phyloP scores from a whole-genome alignment of 1,139 yeast genomes.

The Debaryomyces nepalensis region DNA sequence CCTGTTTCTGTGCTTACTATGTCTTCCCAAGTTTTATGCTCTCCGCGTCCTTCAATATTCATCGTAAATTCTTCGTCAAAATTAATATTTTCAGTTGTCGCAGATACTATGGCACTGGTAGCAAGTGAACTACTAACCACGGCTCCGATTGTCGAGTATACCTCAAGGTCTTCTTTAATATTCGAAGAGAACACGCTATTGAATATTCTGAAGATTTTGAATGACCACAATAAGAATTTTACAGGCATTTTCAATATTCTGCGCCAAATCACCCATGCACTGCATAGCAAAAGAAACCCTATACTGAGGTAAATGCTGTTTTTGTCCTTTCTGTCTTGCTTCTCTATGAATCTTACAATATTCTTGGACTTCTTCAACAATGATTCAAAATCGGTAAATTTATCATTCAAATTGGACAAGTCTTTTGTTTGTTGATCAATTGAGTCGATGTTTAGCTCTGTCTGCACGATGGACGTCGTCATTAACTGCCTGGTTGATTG shows the following conservation, averaged over 20 bases:
- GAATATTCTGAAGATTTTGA: conserved; percentile 51
- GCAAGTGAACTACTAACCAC: conserved; percentile 11
- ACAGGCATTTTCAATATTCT: conserved; percentile 63
- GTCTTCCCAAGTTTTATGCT: conserved; percentile 19
- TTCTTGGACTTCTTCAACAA: conserved; percentile 57
- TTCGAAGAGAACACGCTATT: conserved; percentile 1
- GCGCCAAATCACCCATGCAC: conserved; percentile 69
- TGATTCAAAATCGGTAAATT: conserved; percentile 57
- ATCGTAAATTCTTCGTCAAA: conserved; percentile 18
- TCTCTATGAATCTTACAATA: conserved; percentile 66
- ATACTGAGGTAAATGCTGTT: conserved; percentile 61
- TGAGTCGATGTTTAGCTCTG: conserved; percentile 64
- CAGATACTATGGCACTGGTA: conserved; percentile 8
- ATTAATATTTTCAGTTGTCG: conserved; percentile 9
- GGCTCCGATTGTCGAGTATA: conserved; percentile 9
- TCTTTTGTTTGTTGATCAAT: conserved; percentile 63
- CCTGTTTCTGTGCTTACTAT: conserved; percentile 8
- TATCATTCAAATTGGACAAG: conserved; percentile 52
- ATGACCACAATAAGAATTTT: conserved; percentile 60
- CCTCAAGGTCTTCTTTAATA: conserved; percentile 6
- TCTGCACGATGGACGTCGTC: conserved; percentile 58
- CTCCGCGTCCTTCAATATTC: conserved; percentile 15
- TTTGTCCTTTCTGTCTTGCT: conserved; percentile 68
- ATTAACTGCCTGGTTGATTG: conserved; percentile 60
- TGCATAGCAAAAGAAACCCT: conserved; percentile 58